Evolutionary conservation across 2,329 filamentous ascomycete species (phyloP).

Genomic region (Beauveria caledonica): DNA sequence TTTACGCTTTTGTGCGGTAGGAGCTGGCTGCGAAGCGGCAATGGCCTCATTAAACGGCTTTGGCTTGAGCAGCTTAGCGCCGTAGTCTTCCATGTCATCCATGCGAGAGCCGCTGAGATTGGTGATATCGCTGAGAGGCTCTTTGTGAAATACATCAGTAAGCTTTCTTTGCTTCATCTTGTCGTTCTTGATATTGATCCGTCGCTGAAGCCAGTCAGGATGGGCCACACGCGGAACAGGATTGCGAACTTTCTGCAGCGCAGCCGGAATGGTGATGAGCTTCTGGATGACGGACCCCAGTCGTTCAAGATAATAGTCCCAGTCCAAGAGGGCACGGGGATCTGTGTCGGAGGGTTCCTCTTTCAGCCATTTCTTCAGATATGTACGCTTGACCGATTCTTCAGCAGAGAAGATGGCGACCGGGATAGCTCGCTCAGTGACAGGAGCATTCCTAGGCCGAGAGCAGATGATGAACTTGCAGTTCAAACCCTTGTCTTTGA

Average conservation of each 20-base stretch:
- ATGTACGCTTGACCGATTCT: slow-evolving; percentile 75
- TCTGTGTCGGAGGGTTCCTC: slow-evolving; percentile 90
- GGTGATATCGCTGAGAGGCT: slow-evolving; percentile 64
- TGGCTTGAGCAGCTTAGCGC: slow-evolving; percentile 56
- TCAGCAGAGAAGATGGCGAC: slow-evolving; percentile 97
- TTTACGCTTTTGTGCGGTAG: slow-evolving; percentile 59
- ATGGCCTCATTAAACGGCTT: slow-evolving; percentile 49
- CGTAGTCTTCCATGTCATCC: slow-evolving; percentile 77
- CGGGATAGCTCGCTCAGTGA: slow-evolving; percentile 89
- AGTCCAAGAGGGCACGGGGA: slow-evolving; percentile 82
- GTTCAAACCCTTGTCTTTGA: slow-evolving; percentile 97
- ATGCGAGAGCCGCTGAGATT: slow-evolving; percentile 48
- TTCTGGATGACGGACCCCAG: slow-evolving; percentile 97
- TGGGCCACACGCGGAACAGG: slow-evolving; percentile 89
- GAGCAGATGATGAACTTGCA: slow-evolving; percentile 99
- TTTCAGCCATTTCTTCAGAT: slow-evolving; percentile 89
- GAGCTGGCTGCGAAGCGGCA: slow-evolving; percentile 44
- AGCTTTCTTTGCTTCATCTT: slow-evolving; percentile 98
- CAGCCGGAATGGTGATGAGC: slow-evolving; percentile 95
- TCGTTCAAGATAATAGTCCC: slow-evolving; percentile 95
- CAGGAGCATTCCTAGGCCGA: slow-evolving; percentile 75
- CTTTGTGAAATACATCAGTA: slow-evolving; percentile 76
- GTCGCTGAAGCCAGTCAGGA: slow-evolving; percentile 90
- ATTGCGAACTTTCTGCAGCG: slow-evolving; percentile 88
- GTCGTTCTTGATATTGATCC: slow-evolving; percentile 93